Base-by-base conservation (phyloP, 805 yeast species). In the Komagataella pseudopastoris region DNA sequence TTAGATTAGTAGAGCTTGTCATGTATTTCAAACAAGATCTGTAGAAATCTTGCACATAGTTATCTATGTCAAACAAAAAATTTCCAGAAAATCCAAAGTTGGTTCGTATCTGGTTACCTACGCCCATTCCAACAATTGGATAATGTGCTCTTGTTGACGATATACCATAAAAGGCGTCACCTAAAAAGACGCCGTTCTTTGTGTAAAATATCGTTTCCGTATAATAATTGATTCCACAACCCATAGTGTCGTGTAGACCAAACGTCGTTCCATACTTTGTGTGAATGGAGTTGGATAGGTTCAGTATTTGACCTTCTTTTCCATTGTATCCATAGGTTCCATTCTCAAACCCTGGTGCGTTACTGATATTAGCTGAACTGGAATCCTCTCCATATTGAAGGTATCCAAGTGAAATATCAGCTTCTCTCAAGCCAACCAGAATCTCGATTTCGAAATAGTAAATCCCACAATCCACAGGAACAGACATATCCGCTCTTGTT, bases 181-280 rank as follows among this genome's bases (percentile, higher is more conserved):
- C 85, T 47, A 80, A 60, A 45, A 64, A 68, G 3, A 85, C 72
- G 1, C 96, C 97, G 65, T 90, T 89, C 62, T 85, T 83, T 0
- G 96, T 89, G 56, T 79, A 78, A 58, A 89, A 90, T 2, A 88
- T 73, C 0, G 80, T 67, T 46, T 78, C 74, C 45, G 76, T 77
- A 14, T 75, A 69, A 58, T 78, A 84, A 67, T 89, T 84, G 22
- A 88, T 74, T 4, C 96, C 96, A 64, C 90, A 84, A 0, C 97
- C 97, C 55, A 90, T 74, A 2, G 77, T 70, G 63, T 88, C 96
- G 20, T 75, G 75, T 43, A 67, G 60, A 0, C 81, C 77, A 62
- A 76, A 82, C 10, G 46, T 44, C 45, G 74, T 71, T 1, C 71
- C 71, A 50, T 68, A 72, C 22, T 64, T 68, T 46, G 67, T 68